Base-by-base conservation (phyloP, 345 rosid genomes). In the Crucihimalaya himalaica region DNA sequence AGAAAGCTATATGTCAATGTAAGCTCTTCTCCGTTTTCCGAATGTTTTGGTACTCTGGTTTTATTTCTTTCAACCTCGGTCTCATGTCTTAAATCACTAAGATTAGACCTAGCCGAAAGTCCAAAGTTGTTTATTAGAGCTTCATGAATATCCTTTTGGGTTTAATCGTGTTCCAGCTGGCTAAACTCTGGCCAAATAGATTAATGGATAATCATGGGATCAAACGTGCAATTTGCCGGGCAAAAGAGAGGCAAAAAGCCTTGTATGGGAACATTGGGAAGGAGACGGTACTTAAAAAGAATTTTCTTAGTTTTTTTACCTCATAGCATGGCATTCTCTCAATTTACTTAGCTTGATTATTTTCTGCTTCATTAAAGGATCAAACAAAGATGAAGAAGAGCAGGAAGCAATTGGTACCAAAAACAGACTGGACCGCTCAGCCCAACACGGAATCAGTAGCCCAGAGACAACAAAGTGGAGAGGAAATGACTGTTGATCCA, bases 1-100 rank as follows among this genome's bases (percentile, higher is more conserved):
- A 85, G 96, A 83, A 91, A 87, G 85, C 81, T 94, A n/a, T 94
- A 94, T 67, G 77, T 79, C 20, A 93, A 89, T 93, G 80, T 76
- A 76, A 68, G 70, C 52, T 43, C 35, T 29, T 67, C 28, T 9
- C 43, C 43, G n/a, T 5, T 70, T 31, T 28, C 31, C 32, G 14
- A 39, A 59, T 19, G n/a, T 20, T 35, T 23, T 19, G 28, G 27
- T 66, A 31, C 6, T 47, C 60, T 39, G 40, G 3, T 55, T 70
- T n/a, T 16, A 32, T 23, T 63, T 18, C 48, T 56, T 64, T 18
- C 50, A 73, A 56, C 71, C 29, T 57, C 50, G n/a, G 37, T 18
- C 50, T 46, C 60, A 35, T 35, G 21, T 59, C 45, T 56, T 5
- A 31, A 54, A 9, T 29, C 34, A 51, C 55, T 20, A 43, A 43